A percentile compares a stretch with the other conserved stretches of the same genome.
Conservation (phyloP, 202 grass and related monocot genomes). For the Thinopyrum obtusiflorum region DNA sequence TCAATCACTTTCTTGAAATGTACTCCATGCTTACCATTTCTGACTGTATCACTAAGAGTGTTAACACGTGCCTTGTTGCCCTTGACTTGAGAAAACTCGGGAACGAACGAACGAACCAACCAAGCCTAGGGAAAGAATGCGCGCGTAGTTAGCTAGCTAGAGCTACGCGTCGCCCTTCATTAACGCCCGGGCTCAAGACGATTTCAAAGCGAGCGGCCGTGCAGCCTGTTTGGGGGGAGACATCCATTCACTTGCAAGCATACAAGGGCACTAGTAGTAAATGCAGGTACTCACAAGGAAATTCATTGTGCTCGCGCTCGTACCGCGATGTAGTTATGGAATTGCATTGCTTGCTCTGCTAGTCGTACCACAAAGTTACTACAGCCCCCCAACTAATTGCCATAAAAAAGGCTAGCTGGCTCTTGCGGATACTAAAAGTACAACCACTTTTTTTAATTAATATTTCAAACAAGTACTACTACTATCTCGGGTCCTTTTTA, state of each 20-base stretch:
- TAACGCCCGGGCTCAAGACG: background rate
- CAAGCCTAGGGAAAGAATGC: no score
- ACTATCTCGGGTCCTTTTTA: no score
- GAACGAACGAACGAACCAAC: no score
- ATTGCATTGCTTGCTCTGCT: background rate
- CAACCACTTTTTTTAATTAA: background rate
- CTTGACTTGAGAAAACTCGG: no score
- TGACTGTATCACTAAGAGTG: no score
- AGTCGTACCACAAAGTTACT: no score
- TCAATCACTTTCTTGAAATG: no score
- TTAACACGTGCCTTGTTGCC: no score
- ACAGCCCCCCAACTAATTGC: background rate
- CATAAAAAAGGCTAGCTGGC: background rate
- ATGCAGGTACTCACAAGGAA: background rate
- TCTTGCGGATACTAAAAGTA: background rate
- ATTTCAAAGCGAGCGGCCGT: background rate
- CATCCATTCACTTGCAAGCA: constrained; percentile 35
- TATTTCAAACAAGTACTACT: background rate
- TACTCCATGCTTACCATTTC: no score
- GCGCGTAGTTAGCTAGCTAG: no score
- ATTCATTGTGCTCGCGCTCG: background rate
- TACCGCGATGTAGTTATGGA: background rate
- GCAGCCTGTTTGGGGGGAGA: constrained; percentile 6
- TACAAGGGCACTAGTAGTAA: constrained; percentile 13
- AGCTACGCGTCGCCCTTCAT: background rate